Base-by-base conservation (phyloP, 352 stramenopile genomes). In the Elongisporangium undulatum region DNA sequence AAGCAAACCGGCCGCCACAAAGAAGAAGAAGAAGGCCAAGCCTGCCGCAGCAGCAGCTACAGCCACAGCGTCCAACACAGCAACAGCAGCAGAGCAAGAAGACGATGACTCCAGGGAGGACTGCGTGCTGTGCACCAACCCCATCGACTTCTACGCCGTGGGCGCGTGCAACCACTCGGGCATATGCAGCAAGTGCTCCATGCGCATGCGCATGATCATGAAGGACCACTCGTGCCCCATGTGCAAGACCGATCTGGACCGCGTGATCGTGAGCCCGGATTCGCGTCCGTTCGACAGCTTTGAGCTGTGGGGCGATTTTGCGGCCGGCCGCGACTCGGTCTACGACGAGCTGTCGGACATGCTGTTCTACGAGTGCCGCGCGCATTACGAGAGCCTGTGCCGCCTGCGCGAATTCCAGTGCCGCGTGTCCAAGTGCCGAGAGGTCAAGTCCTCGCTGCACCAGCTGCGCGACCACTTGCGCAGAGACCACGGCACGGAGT, bases 121-220 rank as follows among this genome's bases (percentile, higher is more conserved):
- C 15, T 94, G 85, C 59, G 55, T 92, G 49, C 62, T 94, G 13
- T 94, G 85, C 58, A 69, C 85, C 9, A 75, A 94, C 38, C 71
- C 71, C 34, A 89, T 94, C 59, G 51, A 69, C 56, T 94, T 87
- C 56, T 72, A 81, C 63, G 82, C 82, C 2, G 75, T 94, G 16
- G 85, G 84, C 16, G 71, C 81, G 58, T 94, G 85, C 69, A 92
- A 94, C 54, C 85, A 94, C 64, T 67, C 71, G 17, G 85, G 84
- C 19, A 90, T 94, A 59, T 94, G 85, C 67, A 89, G 76, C 69
- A 90, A 83, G 60, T 94, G 85, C 57, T 85, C 80, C 12, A 84
- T 91, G 71, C 79, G 85, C 49, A 92, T 94, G 85, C 79, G 85
- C 15, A 64, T 90, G 56, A 62, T 92, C 24, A 80, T 94, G 77